Percentiles rank a stretch among this genome's conserved stretches.
phyloP scores from a whole-genome alignment of 257 asterid genomes.

The Verbena officinalis region DNA sequence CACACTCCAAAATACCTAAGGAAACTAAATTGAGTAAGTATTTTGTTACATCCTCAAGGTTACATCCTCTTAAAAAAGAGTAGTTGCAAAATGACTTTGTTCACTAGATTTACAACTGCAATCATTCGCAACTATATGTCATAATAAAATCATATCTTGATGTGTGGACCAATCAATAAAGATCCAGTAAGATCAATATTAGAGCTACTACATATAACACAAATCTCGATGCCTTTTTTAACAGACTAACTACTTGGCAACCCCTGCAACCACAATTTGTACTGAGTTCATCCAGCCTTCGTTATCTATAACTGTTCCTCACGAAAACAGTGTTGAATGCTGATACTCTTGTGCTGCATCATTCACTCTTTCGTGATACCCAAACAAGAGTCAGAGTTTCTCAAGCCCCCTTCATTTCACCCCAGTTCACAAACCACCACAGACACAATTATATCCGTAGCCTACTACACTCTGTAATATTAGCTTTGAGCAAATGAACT shows the following conservation, averaged over 20 bases:
- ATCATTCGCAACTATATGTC: background rate
- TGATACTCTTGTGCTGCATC: too few relatives aligned
- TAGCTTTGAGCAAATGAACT: background rate
- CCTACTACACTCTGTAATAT: background rate
- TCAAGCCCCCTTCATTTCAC: background rate
- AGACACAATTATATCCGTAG: background rate
- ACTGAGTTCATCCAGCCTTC: too few relatives aligned
- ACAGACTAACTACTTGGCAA: background rate
- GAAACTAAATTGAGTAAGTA: background rate
- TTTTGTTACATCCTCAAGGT: background rate
- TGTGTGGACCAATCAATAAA: background rate
- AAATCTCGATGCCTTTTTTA: background rate
- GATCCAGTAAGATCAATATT: background rate
- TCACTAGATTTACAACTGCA: background rate
- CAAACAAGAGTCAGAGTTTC: background rate
- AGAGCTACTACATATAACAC: background rate
- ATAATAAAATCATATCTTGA: background rate
- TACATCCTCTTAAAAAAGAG: background rate
- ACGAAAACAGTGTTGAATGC: too few relatives aligned
- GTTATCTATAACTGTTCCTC: too few relatives aligned
- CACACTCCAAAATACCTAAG: background rate
- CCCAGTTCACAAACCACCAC: background rate
- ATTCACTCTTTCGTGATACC: too few relatives aligned
- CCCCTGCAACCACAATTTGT: too few relatives aligned
- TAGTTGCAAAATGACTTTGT: background rate